Percentiles rank a stretch among this genome's conserved stretches.
These are phyloP conservation scores for Moesziomyces sp. DNA, from an alignment of 1,284 basidiomycete species.

Conservation along the genomic window DNA sequence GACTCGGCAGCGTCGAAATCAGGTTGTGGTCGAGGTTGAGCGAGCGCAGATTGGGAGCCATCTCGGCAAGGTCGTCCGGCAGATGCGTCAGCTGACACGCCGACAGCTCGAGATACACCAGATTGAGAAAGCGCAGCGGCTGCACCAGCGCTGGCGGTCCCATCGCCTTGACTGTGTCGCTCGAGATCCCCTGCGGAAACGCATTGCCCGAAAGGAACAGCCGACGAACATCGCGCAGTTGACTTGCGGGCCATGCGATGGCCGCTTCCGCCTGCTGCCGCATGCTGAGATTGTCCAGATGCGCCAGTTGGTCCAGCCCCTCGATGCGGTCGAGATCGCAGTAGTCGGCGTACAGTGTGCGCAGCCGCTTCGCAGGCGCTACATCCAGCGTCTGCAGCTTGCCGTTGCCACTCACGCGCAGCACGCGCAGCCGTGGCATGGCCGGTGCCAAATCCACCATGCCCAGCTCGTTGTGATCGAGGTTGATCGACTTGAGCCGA, in stretches of 20 bases:
- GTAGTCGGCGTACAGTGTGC: constrained; percentile 91
- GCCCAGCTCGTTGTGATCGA: constrained; percentile 80
- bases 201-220: constrained; percentile 89
- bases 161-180: not conserved
- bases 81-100: constrained; percentile 84
- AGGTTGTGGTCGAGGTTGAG: constrained; percentile 74
- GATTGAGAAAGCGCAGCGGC: constrained; percentile 76
- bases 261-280: constrained; percentile 80
- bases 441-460: constrained; percentile 69
- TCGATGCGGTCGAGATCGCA: constrained; percentile 75
- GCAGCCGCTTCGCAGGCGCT: constrained; percentile 77
- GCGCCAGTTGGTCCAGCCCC: constrained; percentile 73
- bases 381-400: constrained; percentile 78
- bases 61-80: constrained; percentile 75
- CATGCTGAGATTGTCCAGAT: constrained; percentile 88
- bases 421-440: constrained; percentile 72
- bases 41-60: constrained; percentile 87
- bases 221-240: constrained; percentile 88
- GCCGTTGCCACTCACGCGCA: constrained; percentile 84
- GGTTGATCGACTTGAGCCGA: constrained; percentile 80
- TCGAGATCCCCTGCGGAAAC: constrained; percentile 44
- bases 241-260: constrained; percentile 75
- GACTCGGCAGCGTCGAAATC: constrained; percentile 51
- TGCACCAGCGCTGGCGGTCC: constrained; percentile 5
- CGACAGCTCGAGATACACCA: constrained; percentile 92